Conservation (phyloP, 768 basidiomycete genomes). For the Neoboletus subvelutipes region DNA sequence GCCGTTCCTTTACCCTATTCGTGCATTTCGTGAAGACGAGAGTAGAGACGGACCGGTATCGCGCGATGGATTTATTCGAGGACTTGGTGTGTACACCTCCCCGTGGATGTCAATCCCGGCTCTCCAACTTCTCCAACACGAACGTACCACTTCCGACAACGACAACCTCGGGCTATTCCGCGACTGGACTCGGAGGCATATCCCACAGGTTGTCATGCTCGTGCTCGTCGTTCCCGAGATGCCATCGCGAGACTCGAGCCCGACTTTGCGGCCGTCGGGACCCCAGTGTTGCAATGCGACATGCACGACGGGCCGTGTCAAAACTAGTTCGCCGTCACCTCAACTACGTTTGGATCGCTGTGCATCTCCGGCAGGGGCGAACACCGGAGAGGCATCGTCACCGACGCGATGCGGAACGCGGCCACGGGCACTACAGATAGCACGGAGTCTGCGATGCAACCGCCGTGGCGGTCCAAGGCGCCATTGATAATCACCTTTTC, state of each 20-base stretch:
- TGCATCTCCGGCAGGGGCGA: slow-evolving; percentile 19
- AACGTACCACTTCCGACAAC: no score
- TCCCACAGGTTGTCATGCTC: slow-evolving; percentile 34
- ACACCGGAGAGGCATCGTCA: slow-evolving; percentile 11
- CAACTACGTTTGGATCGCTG: slow-evolving; percentile 23
- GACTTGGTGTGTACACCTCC: slow-evolving; percentile 30
- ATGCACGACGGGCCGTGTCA: slow-evolving; percentile 7
- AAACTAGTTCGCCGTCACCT: slow-evolving; percentile 20
- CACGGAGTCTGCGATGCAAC: neutral
- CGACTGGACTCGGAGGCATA: slow-evolving; percentile 19
- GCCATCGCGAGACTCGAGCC: slow-evolving; percentile 15
- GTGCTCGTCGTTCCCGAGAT: slow-evolving; percentile 31
- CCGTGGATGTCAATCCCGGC: neutral
- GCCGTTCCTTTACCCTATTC: slow-evolving; percentile 47
- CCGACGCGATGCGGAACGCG: no score
- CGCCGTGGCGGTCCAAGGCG: slow-evolving; percentile 16
- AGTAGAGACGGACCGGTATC: slow-evolving; percentile 41
- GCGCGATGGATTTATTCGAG: slow-evolving; percentile 38
- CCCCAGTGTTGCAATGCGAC: slow-evolving; percentile 23
- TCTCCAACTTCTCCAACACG: neutral
- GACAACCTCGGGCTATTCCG: slow-evolving; percentile 20
- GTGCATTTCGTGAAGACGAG: slow-evolving; percentile 41
- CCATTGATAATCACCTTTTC: slow-evolving; percentile 26
- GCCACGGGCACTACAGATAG: neutral
- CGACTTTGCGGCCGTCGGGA: slow-evolving; percentile 2